These are phyloP conservation scores for Chlamydomonas applanata DNA, from an alignment of 139 green algal species.

Conservation along the genomic window DNA sequence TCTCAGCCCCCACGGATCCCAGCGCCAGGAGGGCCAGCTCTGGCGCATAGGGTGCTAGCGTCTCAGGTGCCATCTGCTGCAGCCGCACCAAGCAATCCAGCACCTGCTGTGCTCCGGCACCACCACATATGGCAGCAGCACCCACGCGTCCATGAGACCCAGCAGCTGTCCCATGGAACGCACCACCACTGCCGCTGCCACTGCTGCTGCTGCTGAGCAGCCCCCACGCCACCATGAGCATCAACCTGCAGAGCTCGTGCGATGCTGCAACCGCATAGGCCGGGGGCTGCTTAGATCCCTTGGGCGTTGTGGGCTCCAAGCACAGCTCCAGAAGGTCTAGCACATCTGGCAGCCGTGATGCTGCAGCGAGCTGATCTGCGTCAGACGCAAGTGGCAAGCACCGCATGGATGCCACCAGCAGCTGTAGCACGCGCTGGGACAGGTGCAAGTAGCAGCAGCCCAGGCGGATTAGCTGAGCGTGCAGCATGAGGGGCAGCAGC, in stretches of 20 bases:
- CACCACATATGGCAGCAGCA: neutral
- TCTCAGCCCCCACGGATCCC: neutral
- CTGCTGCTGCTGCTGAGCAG: neutral
- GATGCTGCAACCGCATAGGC: neutral
- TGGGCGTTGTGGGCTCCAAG: constrained; percentile 2
- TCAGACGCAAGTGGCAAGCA: neutral
- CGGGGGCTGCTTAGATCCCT: neutral
- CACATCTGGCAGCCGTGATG: neutral
- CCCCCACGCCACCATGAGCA: too few species aligned
- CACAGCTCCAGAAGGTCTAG: constrained; percentile 20
- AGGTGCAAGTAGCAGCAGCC: neutral
- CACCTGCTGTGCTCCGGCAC: constrained; percentile 13
- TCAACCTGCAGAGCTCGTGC: neutral
- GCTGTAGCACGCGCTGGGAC: neutral
- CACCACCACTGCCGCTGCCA: neutral
- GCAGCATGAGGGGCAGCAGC: constrained; percentile 8
- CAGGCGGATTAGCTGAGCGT: constrained; percentile 10
- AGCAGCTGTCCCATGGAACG: too few species aligned
- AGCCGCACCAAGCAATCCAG: constrained; percentile 23
- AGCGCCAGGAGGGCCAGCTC: too few species aligned
- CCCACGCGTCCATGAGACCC: neutral
- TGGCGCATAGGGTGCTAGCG: neutral
- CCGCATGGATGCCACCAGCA: constrained; percentile 1
- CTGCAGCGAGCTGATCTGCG: neutral
- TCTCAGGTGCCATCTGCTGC: constrained; percentile 1